Conservation (phyloP, 306 rosid genomes). For the Prunus armeniaca region DNA sequence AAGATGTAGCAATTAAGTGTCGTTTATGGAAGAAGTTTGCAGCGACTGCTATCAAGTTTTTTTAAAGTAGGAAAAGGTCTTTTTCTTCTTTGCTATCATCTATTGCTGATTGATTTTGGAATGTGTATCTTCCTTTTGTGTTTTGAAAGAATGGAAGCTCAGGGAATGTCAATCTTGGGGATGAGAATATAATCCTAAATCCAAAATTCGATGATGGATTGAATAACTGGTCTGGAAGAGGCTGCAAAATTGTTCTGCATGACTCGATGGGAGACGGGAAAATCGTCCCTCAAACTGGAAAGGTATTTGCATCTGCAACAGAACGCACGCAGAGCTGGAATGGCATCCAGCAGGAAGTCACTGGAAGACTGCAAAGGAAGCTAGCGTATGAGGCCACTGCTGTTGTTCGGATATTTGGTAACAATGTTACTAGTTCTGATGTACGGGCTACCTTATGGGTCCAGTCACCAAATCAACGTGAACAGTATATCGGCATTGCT, state of each 20-base stretch:
- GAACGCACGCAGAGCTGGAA: slow-evolving; percentile 87
- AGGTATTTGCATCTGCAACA: slow-evolving; percentile 71
- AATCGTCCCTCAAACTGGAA: slow-evolving; percentile 66
- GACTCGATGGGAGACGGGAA: slow-evolving; percentile 77
- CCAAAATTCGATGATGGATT: slow-evolving; percentile 78
- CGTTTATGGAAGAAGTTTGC: background rate
- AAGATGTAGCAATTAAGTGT: background rate
- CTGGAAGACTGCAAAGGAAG: slow-evolving; percentile 79
- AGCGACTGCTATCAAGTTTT: background rate
- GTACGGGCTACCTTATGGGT: slow-evolving; percentile 78
- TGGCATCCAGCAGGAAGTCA: slow-evolving; percentile 93
- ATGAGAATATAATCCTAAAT: slow-evolving; percentile 57
- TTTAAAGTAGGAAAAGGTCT: background rate
- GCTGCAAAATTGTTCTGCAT: slow-evolving; percentile 76
- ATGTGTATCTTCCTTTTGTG: slow-evolving; percentile 1
- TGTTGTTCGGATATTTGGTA: slow-evolving; percentile 72
- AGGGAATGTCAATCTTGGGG: slow-evolving; percentile 33
- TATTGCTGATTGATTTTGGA: slow-evolving; percentile 16
- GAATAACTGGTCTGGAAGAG: slow-evolving; percentile 90
- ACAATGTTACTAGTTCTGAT: slow-evolving; percentile 65
- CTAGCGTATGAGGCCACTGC: slow-evolving; percentile 74
- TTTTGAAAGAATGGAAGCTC: slow-evolving; percentile 35
- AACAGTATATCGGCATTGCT: slow-evolving; percentile 85
- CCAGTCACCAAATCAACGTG: slow-evolving; percentile 67
- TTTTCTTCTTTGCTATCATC: background rate